Conservation (phyloP, 2,329 filamentous ascomycete genomes). For the Xylariaceae sp. region DNA sequence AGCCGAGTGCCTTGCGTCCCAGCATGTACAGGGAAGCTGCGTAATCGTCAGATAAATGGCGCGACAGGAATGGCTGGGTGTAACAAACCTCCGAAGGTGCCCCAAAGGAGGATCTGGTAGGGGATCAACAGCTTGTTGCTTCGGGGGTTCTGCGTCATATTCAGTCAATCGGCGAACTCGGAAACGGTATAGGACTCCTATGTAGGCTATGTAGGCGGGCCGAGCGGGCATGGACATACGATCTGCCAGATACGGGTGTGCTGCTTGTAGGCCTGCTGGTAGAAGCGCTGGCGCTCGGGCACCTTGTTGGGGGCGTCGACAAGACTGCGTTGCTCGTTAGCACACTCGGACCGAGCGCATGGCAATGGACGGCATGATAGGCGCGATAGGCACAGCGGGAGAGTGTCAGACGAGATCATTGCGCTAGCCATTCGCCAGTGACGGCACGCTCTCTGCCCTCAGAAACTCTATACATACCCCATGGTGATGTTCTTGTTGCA, state of each 20-base stretch:
- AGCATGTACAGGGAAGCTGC: slow-evolving; percentile 64
- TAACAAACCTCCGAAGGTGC: slow-evolving; percentile 55
- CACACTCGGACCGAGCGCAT: slow-evolving; percentile 15
- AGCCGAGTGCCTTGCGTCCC: slow-evolving; percentile 65
- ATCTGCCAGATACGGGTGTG: slow-evolving; percentile 72
- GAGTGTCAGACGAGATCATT: slow-evolving; percentile 11
- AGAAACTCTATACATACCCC: slow-evolving; percentile 25
- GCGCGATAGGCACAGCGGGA: not conserved
- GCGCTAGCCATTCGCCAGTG: slow-evolving; percentile 5
- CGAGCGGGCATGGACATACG: slow-evolving; percentile 46
- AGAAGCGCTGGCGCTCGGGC: slow-evolving; percentile 66
- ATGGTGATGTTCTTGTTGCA: slow-evolving; percentile 25
- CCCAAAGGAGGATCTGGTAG: slow-evolving; percentile 62
- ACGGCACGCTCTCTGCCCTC: not conserved
- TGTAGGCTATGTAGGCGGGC: not conserved
- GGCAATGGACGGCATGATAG: slow-evolving; percentile 1
- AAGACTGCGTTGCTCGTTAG: slow-evolving; percentile 41
- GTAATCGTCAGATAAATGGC: slow-evolving; percentile 14
- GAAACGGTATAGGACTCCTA: not conserved
- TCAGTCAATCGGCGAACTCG: slow-evolving; percentile 21
- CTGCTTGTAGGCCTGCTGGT: slow-evolving; percentile 66
- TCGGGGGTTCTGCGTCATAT: slow-evolving; percentile 51
- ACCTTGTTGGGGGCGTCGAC: slow-evolving; percentile 73
- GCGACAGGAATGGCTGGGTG: slow-evolving; percentile 8
- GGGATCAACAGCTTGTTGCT: slow-evolving; percentile 62